Conservation (phyloP, 495 filamentous ascomycete species). For the Neurospora sp. region DNA sequence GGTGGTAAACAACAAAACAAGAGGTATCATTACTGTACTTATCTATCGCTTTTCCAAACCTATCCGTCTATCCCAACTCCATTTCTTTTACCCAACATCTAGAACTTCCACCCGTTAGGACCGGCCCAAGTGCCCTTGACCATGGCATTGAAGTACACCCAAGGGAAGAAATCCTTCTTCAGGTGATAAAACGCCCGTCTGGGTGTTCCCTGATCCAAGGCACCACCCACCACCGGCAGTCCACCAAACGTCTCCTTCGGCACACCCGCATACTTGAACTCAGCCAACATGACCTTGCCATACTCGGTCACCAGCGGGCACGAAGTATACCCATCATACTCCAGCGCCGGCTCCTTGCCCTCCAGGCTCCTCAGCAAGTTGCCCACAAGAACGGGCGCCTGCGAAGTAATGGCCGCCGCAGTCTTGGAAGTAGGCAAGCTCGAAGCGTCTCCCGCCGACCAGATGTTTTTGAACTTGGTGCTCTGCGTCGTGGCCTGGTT, state of each 20-base stretch:
- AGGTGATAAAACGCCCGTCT: conserved; percentile 50
- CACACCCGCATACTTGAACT: conserved; percentile 64
- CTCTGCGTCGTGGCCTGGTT: conserved; percentile 50
- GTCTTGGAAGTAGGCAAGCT: conserved; percentile 61
- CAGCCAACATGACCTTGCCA: conserved; percentile 56
- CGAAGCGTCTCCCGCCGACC: conserved; percentile 59
- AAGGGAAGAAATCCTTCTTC: conserved; percentile 66
- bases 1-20: background rate
- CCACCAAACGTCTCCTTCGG: conserved; percentile 58
- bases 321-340: conserved; percentile 59
- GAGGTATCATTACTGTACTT: background rate
- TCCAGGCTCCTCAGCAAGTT: conserved; percentile 45
- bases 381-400: conserved; percentile 49
- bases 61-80: background rate
- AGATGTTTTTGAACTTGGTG: conserved; percentile 54
- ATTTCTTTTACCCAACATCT: background rate
- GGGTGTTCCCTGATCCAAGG: conserved; percentile 47
- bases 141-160: conserved; percentile 51
- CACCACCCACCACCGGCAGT: conserved; percentile 27
- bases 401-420: conserved; percentile 53
- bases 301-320: conserved; percentile 59
- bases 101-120: conserved; percentile 39
- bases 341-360: conserved; percentile 40
- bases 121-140: conserved; percentile 55
- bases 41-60: background rate